Percentiles rank a stretch among this genome's conserved stretches.
Evolutionary conservation across 306 rosid genomes (phyloP).

Genomic region (Inga laurina): DNA sequence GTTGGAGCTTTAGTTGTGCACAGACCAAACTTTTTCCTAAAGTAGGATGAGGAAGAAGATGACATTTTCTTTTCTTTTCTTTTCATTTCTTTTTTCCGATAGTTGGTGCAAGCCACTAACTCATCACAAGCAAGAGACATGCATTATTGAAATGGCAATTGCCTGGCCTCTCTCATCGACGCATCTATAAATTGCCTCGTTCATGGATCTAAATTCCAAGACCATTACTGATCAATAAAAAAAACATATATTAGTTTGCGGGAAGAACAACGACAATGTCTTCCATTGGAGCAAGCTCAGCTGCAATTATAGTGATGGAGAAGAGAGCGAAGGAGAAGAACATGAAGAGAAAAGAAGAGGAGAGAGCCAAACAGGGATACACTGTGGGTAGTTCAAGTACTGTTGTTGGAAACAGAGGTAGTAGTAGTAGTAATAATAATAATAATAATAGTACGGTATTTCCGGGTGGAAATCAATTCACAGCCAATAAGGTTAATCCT

Average conservation of each 20-base stretch:
- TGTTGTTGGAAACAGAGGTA: neutral
- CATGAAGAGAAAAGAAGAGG: neutral
- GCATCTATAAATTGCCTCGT: neutral
- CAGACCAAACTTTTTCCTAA: neutral
- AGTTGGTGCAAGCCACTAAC: neutral
- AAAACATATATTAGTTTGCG: neutral
- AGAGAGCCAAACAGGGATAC: neutral
- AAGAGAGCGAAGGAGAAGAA: neutral
- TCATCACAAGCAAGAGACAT: neutral
- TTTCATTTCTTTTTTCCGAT: neutral
- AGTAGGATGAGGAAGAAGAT: neutral
- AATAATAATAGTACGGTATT: neutral
- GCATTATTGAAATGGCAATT: neutral
- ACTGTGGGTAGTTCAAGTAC: neutral
- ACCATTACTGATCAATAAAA: neutral
- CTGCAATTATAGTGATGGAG: neutral
- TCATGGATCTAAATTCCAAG: neutral
- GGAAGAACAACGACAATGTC: neutral
- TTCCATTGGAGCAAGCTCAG: constrained; percentile 7
- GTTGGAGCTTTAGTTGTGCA: neutral
- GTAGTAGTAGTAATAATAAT: too few relatives aligned
- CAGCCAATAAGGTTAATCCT: neutral
- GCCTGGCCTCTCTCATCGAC: neutral
- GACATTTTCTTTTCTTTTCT: neutral
- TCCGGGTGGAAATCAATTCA: neutral